Percentiles rank a stretch among this genome's conserved stretches.
phyloP scores from a whole-genome alignment of 441 rosid species.

The Pelargonium fulgidum region DNA sequence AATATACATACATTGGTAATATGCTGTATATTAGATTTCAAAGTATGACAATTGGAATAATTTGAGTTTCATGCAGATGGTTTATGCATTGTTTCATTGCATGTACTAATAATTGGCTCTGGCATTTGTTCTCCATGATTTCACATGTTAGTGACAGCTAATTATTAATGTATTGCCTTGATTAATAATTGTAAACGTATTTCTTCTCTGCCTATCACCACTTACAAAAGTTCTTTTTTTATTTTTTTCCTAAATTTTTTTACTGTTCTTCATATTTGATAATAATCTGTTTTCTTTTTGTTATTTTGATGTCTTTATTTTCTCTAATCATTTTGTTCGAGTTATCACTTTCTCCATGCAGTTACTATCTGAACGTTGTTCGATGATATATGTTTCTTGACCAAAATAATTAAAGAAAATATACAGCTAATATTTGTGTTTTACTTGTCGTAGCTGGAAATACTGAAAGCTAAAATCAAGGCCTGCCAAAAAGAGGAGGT shows the following conservation, averaged over 20 bases:
- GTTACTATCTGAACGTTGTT: slow-evolving; percentile 11
- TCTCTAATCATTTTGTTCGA: too few species aligned
- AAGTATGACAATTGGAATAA: too few species aligned
- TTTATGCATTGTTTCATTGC: too few species aligned
- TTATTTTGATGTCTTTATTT: background rate
- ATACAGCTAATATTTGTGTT: slow-evolving; percentile 19
- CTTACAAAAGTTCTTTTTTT: background rate
- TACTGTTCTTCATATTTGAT: background rate
- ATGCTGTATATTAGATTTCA: too few species aligned
- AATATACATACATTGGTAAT: too few species aligned
- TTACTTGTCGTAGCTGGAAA: slow-evolving; percentile 50
- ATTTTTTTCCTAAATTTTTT: background rate
- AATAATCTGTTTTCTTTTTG: background rate
- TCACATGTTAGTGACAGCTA: too few species aligned
- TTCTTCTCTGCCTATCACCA: background rate
- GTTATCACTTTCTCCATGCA: background rate
- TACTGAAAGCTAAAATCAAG: slow-evolving; percentile 57
- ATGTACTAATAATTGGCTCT: too few species aligned
- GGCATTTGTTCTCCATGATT: too few species aligned
- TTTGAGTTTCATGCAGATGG: too few species aligned
- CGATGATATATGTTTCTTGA: slow-evolving; percentile 11
- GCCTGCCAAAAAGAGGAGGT: slow-evolving; percentile 61
- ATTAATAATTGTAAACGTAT: background rate
- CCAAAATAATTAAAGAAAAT: slow-evolving; percentile 14
- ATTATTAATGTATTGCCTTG: too few species aligned